Base-by-base conservation (phyloP, 805 yeast species). In the Cyberlindnera subsufficiens region DNA sequence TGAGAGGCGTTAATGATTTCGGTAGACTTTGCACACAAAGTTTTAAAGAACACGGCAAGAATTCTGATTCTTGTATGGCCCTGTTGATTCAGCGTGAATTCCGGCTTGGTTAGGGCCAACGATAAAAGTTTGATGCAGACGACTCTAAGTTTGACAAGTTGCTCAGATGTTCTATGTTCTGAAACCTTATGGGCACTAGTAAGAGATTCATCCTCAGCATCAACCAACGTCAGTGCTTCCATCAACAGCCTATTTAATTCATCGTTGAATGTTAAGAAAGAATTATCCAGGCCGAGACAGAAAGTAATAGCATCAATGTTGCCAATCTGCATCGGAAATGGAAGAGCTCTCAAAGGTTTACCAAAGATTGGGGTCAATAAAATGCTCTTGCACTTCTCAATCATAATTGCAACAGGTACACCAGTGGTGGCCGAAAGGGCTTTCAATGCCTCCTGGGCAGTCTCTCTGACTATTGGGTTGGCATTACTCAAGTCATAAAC, bases 321-420 rank as follows among this genome's bases (percentile, higher is more conserved):
- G 31, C 99, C 99, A 43, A 93, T 93, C 65, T 95, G 99, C 96
- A 91, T 93, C 5, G 96, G 93, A 67, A 95, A 93, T 0, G 99
- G 99, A 47, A 93, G 71, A 0, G 99, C 99, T 49, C 99, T 74
- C 44, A 93, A 66, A 0, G 99, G 99, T 59, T 93, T 93, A 4
- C 96, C 96, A 68, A 93, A 95, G 18, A 93, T 93, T 6, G 99
- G 98, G 0, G 95, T 86, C 37, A 93, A 66, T 25, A 95, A 67
- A 20, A 90, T 78, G 38, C 79, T 82, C 54, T 89, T 87, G 41
- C 95, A 90, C 16, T 91, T 90, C 5, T 80, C 77, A 63, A 95
- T 80, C 53, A 95, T 75, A 1, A 80, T 76, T 1, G 91, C 75
- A 36, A 87, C 72, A 1, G 95, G 77, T 13, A 82, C 81, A 2